Conservation (phyloP, 2,329 filamentous ascomycete genomes). For the Beauveria brongniartii region DNA sequence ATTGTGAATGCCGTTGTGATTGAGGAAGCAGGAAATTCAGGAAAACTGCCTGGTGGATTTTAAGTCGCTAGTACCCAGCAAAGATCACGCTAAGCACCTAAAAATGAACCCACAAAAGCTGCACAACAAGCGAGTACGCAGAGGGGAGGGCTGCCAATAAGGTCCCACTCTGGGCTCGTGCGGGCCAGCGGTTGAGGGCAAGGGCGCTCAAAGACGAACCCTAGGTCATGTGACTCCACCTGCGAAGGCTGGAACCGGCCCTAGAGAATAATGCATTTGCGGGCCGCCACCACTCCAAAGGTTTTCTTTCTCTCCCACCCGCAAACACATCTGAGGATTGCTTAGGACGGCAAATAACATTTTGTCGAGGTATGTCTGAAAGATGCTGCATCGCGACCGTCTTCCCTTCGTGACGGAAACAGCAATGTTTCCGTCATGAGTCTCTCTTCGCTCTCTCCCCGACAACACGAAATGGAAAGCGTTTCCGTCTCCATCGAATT, state of each 20-base stretch:
- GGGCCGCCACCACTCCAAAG: slow-evolving; percentile 22
- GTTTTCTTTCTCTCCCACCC: slow-evolving; percentile 19
- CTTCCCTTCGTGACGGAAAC: slow-evolving; percentile 21
- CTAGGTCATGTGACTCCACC: slow-evolving; percentile 24
- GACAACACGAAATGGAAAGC: background rate
- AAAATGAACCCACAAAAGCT: background rate
- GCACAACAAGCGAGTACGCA: slow-evolving; percentile 3
- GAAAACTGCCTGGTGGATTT: slow-evolving; percentile 10
- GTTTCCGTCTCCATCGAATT: slow-evolving; percentile 6
- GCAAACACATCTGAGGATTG: slow-evolving; percentile 47
- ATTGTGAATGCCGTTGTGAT: slow-evolving; percentile 12
- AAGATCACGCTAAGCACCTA: background rate
- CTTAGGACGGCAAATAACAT: slow-evolving; percentile 53
- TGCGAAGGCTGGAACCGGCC: slow-evolving; percentile 9
- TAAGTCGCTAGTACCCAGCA: slow-evolving; percentile 11
- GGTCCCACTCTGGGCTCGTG: slow-evolving; percentile 10
- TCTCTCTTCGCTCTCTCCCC: background rate
- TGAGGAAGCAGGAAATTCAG: slow-evolving; percentile 11
- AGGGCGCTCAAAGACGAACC: slow-evolving; percentile 15
- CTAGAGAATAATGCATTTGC: slow-evolving; percentile 12
- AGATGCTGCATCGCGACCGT: slow-evolving; percentile 35
- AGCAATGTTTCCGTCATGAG: slow-evolving; percentile 14
- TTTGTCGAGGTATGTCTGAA: slow-evolving; percentile 57
- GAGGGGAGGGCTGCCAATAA: background rate
- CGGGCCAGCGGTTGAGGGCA: slow-evolving; percentile 15